phyloP scores from a whole-genome alignment of 129 eudicot genomes.

The Silybum marianum region DNA sequence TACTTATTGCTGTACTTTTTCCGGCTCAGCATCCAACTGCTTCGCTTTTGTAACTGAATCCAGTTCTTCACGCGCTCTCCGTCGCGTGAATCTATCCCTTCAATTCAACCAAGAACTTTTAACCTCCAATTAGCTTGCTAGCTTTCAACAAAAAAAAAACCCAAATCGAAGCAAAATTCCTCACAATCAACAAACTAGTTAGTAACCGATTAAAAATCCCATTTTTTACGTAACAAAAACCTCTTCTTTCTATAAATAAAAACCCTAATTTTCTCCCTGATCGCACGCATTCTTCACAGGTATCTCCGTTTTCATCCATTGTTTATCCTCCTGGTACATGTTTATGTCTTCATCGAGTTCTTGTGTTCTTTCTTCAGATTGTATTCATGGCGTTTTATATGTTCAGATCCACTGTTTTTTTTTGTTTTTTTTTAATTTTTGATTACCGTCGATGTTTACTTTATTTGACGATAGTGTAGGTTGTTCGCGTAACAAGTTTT shows the following conservation, averaged over 20 bases:
- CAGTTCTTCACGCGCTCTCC: constrained; percentile 28
- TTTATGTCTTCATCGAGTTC: constrained; percentile 10
- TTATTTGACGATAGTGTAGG: constrained; percentile 20
- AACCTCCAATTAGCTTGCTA: constrained; percentile 10
- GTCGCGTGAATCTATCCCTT: constrained; percentile 20
- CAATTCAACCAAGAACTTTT: neutral
- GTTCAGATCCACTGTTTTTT: constrained; percentile 31
- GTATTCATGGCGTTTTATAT: constrained; percentile 10
- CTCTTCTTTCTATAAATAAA: constrained; percentile 27
- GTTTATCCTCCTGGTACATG: neutral
- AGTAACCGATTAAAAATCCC: constrained; percentile 4
- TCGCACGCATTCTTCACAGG: constrained; percentile 38
- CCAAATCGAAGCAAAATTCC: constrained; percentile 19
- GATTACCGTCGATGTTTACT: neutral
- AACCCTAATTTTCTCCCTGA: constrained; percentile 37
- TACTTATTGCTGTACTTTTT: constrained; percentile 16
- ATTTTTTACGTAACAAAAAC: neutral
- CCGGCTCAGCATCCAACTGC: constrained; percentile 24
- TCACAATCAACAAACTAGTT: constrained; percentile 14
- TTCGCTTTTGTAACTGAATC: constrained; percentile 30
- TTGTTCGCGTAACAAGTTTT: constrained; percentile 11
- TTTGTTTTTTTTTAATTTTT: neutral
- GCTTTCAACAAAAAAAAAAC: constrained; percentile 8
- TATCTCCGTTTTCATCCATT: constrained; percentile 17
- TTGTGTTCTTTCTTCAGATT: neutral